Conservation (phyloP, 306 rosid species). For the Dicorynia guianensis region DNA sequence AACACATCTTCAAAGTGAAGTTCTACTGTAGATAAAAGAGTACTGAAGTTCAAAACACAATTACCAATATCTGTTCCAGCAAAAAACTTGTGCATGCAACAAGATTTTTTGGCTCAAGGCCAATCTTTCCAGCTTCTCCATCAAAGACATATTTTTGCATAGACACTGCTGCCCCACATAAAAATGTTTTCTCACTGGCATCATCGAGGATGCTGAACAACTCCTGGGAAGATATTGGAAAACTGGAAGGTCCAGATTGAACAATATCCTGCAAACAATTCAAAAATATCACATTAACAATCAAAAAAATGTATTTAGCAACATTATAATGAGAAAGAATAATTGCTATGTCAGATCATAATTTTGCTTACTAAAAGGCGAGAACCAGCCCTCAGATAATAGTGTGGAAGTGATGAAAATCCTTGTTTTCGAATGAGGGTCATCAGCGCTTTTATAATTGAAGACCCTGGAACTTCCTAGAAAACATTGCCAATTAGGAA, state of each 20-base stretch:
- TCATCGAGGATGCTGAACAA: conserved; percentile 77
- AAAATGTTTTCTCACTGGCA: conserved; percentile 88
- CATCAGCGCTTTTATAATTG: conserved; percentile 71
- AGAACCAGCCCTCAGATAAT: conserved; percentile 90
- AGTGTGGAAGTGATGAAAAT: conserved; percentile 71
- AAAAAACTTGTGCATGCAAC: conserved; percentile 92
- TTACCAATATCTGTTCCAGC: conserved; percentile 91
- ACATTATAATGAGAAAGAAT: conserved; percentile 8
- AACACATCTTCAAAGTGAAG: not conserved
- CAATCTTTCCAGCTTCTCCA: conserved; percentile 87
- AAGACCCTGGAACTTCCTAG: conserved; percentile 87
- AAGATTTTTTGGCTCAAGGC: conserved; percentile 82
- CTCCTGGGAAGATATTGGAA: conserved; percentile 78
- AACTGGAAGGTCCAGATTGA: conserved; percentile 71
- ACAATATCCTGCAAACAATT: conserved; percentile 73
- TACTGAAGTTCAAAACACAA: conserved; percentile 7
- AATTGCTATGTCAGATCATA: conserved; percentile 27
- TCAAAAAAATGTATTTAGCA: conserved; percentile 30
- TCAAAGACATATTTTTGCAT: conserved; percentile 85
- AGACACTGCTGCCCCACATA: conserved; percentile 71
- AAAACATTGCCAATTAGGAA: conserved; percentile 42
- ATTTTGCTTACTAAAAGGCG: conserved; percentile 76
- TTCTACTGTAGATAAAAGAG: not conserved
- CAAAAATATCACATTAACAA: conserved; percentile 18
- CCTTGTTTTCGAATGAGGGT: conserved; percentile 66